Percentiles rank a stretch among this genome's conserved stretches.
phyloP scores from a whole-genome alignment of 2,329 filamentous ascomycete species.

The Shiraia sp. region DNA sequence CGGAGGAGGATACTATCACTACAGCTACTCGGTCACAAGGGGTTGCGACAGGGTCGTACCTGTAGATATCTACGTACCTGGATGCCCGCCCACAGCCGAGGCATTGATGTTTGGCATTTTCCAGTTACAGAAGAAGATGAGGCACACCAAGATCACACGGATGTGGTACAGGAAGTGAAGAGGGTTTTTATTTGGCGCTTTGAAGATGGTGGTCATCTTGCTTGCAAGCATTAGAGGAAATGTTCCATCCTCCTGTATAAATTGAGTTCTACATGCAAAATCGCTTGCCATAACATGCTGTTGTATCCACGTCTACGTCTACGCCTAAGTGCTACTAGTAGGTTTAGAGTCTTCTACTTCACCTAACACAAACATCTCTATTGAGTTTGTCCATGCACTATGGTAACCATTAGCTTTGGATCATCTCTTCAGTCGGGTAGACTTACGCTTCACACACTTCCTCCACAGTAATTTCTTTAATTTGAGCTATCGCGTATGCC shows the following conservation, averaged over 20 bases:
- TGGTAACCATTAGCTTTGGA: conserved; percentile 4
- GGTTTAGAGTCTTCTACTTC: conserved; percentile 19
- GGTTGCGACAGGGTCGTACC: conserved; percentile 81
- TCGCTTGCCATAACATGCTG: neutral
- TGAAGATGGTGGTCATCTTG: conserved; percentile 20
- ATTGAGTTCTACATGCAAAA: conserved; percentile 12
- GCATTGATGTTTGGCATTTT: conserved; percentile 68
- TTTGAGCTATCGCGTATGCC: conserved; percentile 82
- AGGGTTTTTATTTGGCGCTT: conserved; percentile 11
- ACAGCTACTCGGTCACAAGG: conserved; percentile 78
- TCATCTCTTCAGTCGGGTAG: neutral
- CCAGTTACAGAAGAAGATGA: conserved; percentile 79
- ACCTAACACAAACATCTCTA: conserved; percentile 46
- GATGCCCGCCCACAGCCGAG: conserved; percentile 64
- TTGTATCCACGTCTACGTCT: too few species aligned
- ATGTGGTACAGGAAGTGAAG: conserved; percentile 62
- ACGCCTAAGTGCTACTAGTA: too few species aligned
- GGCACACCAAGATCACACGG: conserved; percentile 59
- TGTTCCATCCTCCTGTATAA: conserved; percentile 24
- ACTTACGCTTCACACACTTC: conserved; percentile 79
- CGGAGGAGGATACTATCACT: conserved; percentile 85
- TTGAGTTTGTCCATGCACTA: conserved; percentile 46
- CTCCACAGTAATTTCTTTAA: conserved; percentile 79
- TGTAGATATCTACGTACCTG: conserved; percentile 81
- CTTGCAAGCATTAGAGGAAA: conserved; percentile 20